Evolutionary conservation across 2,329 filamentous ascomycete species (phyloP), one percentile per base, ranked within the genome.

Genomic region (Penicillium sp.): DNA sequence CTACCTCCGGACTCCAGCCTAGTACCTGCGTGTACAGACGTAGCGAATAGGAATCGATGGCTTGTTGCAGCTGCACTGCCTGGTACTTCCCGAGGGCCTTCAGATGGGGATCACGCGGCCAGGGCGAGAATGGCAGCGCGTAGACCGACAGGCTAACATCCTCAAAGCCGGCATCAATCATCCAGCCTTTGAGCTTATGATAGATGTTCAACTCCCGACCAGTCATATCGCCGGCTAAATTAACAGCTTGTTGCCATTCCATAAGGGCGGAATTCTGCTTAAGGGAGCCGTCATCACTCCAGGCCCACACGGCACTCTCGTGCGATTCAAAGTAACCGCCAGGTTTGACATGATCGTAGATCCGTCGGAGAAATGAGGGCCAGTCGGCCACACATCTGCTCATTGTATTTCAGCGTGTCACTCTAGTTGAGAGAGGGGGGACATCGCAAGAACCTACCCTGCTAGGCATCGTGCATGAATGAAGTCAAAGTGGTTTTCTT

Each of bases 301-400:
- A 46, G 24, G 64, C 58, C 56, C 57, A 62, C 2, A 64, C 51
- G 21, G 61, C 62, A 33, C 62, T 63, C 51, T 70, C 67, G 40
- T 69, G 64, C 10, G 64, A 55, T 56, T 70, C 67, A 31, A 67
- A 52, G 53, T 63, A 71, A 4, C 67, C 70, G 1, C 69, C 69
- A 1, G 68, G 68, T 44, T 61, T 54, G 26, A 71, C 55, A 42
- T 67, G 56, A 10, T 62, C 53, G 42, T 52, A 65, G 3, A 60
- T 58, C 2, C 42, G 53, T 5, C 49, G 3, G 26, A 61, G 55
- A 34, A 59, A 61, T 3, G 7, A n/a, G 6, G 51, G 56, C 59
- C 59, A 61, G 42, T 59, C 45, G 51, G 56, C 54, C 11, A 61
- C 54, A 18, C 59, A 61, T 52, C 59, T 61, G 39, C 24, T 44